These are phyloP conservation scores for Alopecurus myosuroides DNA, from an alignment of 176 grass and related monocot species.

Conservation along the genomic window DNA sequence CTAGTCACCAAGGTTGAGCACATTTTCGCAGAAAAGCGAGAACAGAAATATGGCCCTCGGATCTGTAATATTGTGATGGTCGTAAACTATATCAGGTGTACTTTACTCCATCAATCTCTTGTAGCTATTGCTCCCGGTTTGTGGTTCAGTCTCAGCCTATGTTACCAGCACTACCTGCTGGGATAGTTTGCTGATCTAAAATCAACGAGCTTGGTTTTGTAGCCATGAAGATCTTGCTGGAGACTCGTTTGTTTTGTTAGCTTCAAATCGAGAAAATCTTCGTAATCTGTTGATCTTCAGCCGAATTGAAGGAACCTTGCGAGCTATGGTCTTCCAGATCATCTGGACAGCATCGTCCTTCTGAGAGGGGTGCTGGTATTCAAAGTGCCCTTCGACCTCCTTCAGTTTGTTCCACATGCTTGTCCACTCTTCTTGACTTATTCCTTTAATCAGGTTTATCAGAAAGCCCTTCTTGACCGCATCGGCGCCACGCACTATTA, in stretches of 20 bases:
- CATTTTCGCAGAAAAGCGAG: neutral
- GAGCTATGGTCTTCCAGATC: conserved; percentile 70
- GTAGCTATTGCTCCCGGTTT: neutral
- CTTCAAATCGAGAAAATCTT: conserved; percentile 44
- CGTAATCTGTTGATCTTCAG: conserved; percentile 51
- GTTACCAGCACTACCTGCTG: neutral
- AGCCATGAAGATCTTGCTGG: conserved; percentile 28
- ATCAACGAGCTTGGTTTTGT: conserved; percentile 27
- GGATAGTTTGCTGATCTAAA: conserved; percentile 6
- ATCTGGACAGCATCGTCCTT: conserved; percentile 62
- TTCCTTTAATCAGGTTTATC: conserved; percentile 51
- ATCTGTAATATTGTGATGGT: conserved; percentile 14
- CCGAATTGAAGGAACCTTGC: conserved; percentile 48
- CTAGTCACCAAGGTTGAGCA: conserved; percentile 16
- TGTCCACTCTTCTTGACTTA: conserved; percentile 50
- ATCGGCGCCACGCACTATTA: conserved; percentile 43
- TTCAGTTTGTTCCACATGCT: conserved; percentile 61
- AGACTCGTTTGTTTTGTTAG: conserved; percentile 26
- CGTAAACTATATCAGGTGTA: conserved; percentile 18
- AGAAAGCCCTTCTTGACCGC: conserved; percentile 58
- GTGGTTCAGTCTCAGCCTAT: neutral
- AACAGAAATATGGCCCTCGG: neutral
- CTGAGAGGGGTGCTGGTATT: conserved; percentile 54
- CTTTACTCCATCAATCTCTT: conserved; percentile 9
- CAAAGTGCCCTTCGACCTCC: conserved; percentile 57